Evolutionary conservation across 2,329 filamentous ascomycete genomes (phyloP).

Genomic region (Pyrenochaeta sp.): DNA sequence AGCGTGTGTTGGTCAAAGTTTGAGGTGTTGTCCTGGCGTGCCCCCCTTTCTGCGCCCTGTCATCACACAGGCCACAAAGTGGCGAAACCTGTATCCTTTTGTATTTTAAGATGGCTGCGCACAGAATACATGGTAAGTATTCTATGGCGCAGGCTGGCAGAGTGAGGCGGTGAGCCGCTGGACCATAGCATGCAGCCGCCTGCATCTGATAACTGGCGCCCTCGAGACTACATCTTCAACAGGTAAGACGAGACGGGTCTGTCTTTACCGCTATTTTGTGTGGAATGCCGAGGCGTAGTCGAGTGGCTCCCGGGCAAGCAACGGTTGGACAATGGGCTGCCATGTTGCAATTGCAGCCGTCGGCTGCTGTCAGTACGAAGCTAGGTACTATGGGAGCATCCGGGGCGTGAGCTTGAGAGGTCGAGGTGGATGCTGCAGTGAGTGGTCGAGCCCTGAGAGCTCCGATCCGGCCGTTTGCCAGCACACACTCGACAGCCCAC

Average conservation of each 20-base stretch:
- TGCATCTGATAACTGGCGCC: conserved; percentile 29
- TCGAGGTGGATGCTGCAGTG: conserved; percentile 1
- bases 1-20: conserved; percentile 26
- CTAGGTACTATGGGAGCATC: conserved; percentile 7
- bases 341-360: conserved; percentile 32
- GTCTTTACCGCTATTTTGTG: conserved; percentile 46
- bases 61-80: conserved; percentile 30
- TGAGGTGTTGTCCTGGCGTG: conserved; percentile 28
- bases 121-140: no score
- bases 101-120: conserved; percentile 22
- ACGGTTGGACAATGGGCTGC: conserved; percentile 38
- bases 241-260: conserved; percentile 32
- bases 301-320: conserved; percentile 18
- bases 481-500: no score
- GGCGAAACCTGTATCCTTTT: conserved; percentile 10
- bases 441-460: no score
- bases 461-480: no score
- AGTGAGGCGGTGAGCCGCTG: conserved; percentile 40
- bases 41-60: conserved; percentile 32
- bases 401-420: conserved; percentile 7
- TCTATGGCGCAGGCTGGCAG: conserved; percentile 15
- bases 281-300: conserved; percentile 26
- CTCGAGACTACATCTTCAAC: conserved; percentile 36
- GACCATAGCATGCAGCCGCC: conserved; percentile 24
- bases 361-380: conserved; percentile 1